Base-by-base conservation (phyloP, 768 basidiomycete species). In the Coprinopsis strossmayeri region DNA sequence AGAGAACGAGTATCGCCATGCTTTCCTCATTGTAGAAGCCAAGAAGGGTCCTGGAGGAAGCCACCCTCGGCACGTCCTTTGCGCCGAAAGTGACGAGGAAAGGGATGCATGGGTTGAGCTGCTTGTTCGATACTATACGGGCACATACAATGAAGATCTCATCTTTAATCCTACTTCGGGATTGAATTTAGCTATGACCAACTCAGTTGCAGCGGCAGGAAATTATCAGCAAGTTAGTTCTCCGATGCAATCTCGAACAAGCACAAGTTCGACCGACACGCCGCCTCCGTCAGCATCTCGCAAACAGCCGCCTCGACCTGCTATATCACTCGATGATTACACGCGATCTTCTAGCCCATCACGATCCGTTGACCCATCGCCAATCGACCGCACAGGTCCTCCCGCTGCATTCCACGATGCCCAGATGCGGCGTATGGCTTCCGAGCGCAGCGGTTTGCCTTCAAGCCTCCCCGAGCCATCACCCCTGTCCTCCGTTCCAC, bases 61-160 rank as follows among this genome's bases (percentile, higher is more conserved):
- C 41, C 81, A 79, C 58, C 73, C 86, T 25, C 80, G 91, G 15
- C 95, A 98, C 61, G 94, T 99, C 34, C 72, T 99, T 3, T 98
- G 96, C 60, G 96, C 96, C 0, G 92, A 96, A 67, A 96, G 91
- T 61, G 96, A 99, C 65, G 69, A 75, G 37, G 93, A 95, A 61
- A 77, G 96, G 38, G 96, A 99, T 62, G 78, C 73, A 49, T 99
- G 96, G 96, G 93, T 99, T 23, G 85, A 91, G 50, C 83, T 91
- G 52, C 82, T 99, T 45, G 91, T 96, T 47, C 79, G 87, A 37
- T 92, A 93, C 64, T 88, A 89, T 51, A 77, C 81, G 5, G 90
- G 90, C 27, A 66, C 69, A n/a, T 90, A 90, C 68, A 84, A 78
- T 64, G 86, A 89, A 37, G 85, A 88, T 39, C 67, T 78, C 5